Conservation (phyloP, 169 alveolate genomes). For the Plasmodium adleri region DNA sequence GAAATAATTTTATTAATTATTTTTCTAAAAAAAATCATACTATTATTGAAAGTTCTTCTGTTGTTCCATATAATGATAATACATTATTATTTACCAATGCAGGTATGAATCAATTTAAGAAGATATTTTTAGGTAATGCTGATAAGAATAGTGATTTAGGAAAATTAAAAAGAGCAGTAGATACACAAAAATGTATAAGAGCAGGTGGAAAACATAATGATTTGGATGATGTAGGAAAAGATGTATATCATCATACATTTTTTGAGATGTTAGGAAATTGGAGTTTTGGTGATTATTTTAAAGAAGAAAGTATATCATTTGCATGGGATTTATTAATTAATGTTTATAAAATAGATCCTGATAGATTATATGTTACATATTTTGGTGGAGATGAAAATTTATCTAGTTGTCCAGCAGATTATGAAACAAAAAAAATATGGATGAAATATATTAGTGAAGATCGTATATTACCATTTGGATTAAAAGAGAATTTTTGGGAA, state of each 20-base stretch:
- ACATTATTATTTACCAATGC: conserved; percentile 95
- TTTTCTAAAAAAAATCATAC: conserved; percentile 83
- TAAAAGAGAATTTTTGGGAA: conserved; percentile 96
- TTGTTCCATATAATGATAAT: conserved; percentile 94
- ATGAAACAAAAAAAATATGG: conserved; percentile 93
- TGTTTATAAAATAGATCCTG: conserved; percentile 88
- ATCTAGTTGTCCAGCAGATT: conserved; percentile 91
- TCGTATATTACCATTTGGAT: conserved; percentile 89
- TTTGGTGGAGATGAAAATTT: conserved; percentile 94
- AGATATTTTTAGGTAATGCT: conserved; percentile 90
- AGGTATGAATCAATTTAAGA: conserved; percentile 95
- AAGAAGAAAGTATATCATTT: conserved; percentile 93
- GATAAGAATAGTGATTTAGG: conserved; percentile 92
- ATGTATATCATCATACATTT: conserved; percentile 96
- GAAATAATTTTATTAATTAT: conserved; percentile 84
- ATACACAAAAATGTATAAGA: conserved; percentile 96
- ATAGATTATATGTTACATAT: conserved; percentile 93
- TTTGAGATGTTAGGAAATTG: conserved; percentile 98
- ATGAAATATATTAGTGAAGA: conserved; percentile 87
- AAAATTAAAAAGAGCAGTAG: conserved; percentile 92
- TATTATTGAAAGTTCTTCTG: conserved; percentile 87
- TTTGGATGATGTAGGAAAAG: conserved; percentile 96
- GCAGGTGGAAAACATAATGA: conserved; percentile 94
- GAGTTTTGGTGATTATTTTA: conserved; percentile 96
- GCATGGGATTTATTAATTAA: conserved; percentile 94